Conservation (phyloP, 2,329 filamentous ascomycete species). For the Onygenales sp. region DNA sequence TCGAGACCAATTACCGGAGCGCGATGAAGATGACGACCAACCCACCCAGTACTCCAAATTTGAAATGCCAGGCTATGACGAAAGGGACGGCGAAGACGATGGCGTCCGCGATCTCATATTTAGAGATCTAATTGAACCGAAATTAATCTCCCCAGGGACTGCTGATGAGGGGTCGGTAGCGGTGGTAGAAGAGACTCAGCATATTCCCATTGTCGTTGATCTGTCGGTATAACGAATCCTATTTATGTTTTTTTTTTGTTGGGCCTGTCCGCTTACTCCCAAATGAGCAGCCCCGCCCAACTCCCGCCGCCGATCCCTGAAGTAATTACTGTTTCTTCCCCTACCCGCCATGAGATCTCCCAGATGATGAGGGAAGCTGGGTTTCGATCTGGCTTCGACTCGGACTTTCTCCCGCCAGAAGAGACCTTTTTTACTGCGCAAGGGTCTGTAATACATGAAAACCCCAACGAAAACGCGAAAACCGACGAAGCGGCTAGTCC, state of each 20-base stretch:
- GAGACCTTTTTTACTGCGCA: background rate
- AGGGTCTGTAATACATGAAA: background rate
- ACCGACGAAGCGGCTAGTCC: background rate
- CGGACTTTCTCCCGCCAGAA: slow-evolving; percentile 19
- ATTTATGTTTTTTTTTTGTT: slow-evolving; percentile 10
- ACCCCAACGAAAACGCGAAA: slow-evolving; percentile 1
- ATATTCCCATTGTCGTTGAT: slow-evolving; percentile 16
- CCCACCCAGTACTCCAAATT: slow-evolving; percentile 68
- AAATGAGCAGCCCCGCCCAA: slow-evolving; percentile 6
- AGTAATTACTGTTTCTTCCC: slow-evolving; percentile 18
- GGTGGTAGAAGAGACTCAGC: slow-evolving; percentile 19
- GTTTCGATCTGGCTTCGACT: slow-evolving; percentile 38
- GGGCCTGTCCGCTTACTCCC: slow-evolving; percentile 9
- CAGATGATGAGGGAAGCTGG: slow-evolving; percentile 40
- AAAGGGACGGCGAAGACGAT: slow-evolving; percentile 45
- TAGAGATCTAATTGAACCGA: slow-evolving; percentile 57
- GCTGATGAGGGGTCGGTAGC: slow-evolving; percentile 12
- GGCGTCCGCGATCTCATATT: slow-evolving; percentile 54
- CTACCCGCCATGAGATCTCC: slow-evolving; percentile 33
- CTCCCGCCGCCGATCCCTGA: slow-evolving; percentile 4
- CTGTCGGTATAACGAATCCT: slow-evolving; percentile 28
- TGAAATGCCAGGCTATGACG: slow-evolving; percentile 59
- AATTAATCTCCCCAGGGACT: slow-evolving; percentile 45
- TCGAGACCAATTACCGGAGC: slow-evolving; percentile 41
- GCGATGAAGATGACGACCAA: slow-evolving; percentile 55